Evolutionary conservation across 1,284 basidiomycete genomes (phyloP), one percentile per base, ranked within the genome.

Genomic region (Clitocybe nebularis): DNA sequence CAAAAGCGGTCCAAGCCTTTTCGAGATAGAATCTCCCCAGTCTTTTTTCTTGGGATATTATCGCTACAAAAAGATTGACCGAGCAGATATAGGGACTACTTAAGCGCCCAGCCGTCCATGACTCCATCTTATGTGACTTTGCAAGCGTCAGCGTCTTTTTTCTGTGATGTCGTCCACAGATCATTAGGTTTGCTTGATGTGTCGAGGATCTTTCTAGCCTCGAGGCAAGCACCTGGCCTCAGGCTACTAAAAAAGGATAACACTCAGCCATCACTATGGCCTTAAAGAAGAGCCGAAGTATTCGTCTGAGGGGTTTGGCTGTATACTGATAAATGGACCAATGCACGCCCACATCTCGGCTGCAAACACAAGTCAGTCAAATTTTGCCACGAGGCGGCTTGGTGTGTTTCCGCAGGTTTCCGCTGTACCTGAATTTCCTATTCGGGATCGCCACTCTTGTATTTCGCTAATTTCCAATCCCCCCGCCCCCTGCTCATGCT

Each of bases 391-490:
- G 41, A 38, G 49, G 29, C 35, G 23, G 19, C 20, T 9, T 37
- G 30, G 29, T 25, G 17, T 30, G 28, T 24, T 11, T 25, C 22
- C n/a, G n/a, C n/a, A n/a, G n/a, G n/a, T n/a, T n/a, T 20, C 26
- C 38, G 13, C 29, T 17, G 51, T 48, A 20, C 13, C 45, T 36
- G 24, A 35, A 40, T 46, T 52, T 45, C 51, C 48, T 39, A 41
- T 48, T 46, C 9, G 19, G 38, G 51, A 22, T 35, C 10, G 10
- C 22, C 34, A 20, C 21, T 36, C 46, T 48, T 48, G 36, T 50
- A 36, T 42, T 46, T 41, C 28, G 5, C 21, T 28, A 36, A 30
- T 32, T 13, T 37, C 5, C 4, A 14, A n/a, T 28, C 29, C 33
- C 32, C 10, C 11, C 29, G 29, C 29, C 29, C 14, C 29, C 29